Percentiles rank a stretch among this genome's conserved stretches.
Evolutionary conservation across 257 asterid genomes (phyloP).

Genomic region (Nicotiana otophora): DNA sequence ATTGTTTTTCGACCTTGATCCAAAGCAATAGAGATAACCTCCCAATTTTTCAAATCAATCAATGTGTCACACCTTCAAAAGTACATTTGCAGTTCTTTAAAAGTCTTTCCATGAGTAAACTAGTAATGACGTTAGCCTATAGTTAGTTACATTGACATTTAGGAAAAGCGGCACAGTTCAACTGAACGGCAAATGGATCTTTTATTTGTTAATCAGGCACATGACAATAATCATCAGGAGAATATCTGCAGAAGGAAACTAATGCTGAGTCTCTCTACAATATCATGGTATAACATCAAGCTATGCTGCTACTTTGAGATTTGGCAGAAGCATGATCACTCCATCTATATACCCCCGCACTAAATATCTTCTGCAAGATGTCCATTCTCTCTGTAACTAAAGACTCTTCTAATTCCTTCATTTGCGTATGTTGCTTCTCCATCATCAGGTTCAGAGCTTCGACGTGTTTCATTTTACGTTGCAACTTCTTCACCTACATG

Average conservation of each 20-base stretch:
- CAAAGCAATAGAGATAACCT: not conserved
- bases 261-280: not conserved
- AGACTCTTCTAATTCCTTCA: constrained; percentile 54
- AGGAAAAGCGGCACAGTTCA: not conserved
- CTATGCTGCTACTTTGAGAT: constrained; percentile 24
- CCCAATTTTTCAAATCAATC: not conserved
- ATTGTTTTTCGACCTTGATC: not conserved
- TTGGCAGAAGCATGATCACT: constrained; percentile 32
- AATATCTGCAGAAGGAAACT: not conserved
- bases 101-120: not conserved
- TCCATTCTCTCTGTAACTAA: constrained; percentile 45
- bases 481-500: constrained; percentile 55
- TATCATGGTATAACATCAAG: not conserved
- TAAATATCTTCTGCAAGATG: constrained; percentile 42
- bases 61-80: no score
- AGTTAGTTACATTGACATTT: not conserved
- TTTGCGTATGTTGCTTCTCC: constrained; percentile 46
- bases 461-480: constrained; percentile 47
- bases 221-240: not conserved
- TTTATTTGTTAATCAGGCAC: not conserved
- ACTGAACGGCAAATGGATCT: not conserved
- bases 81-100: no score
- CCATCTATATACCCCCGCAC: constrained; percentile 40
- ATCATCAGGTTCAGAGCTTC: constrained; percentile 59
- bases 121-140: not conserved